phyloP scores from a whole-genome alignment of 73 alveolate species.

The Tetrahymena elliotti region DNA sequence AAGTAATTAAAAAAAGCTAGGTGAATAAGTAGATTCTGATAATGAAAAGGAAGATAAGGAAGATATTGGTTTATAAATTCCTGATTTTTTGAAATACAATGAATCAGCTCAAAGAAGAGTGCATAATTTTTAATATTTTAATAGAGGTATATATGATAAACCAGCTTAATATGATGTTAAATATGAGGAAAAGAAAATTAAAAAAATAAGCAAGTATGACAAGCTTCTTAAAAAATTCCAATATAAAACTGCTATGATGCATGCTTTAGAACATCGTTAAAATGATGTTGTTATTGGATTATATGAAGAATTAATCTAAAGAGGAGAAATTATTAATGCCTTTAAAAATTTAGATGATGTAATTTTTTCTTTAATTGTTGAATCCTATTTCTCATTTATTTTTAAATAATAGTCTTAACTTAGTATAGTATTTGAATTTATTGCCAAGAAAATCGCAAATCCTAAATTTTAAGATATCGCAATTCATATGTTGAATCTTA shows the following conservation, averaged over 20 bases:
- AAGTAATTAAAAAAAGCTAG: not conserved
- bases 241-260: conserved; percentile 2
- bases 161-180: conserved; percentile 4
- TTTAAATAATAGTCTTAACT: not conserved
- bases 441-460: not conserved
- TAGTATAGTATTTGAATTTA: not conserved
- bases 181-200: not conserved
- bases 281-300: conserved; percentile 2
- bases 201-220: conserved; percentile 15
- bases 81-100: not conserved
- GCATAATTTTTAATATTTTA: conserved; percentile 10
- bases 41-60: not conserved
- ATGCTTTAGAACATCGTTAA: conserved; percentile 11
- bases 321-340: conserved; percentile 10
- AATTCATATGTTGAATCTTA: not conserved
- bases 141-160: conserved; percentile 16
- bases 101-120: conserved; percentile 14
- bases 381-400: not conserved
- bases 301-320: conserved; percentile 7
- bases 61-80: not conserved
- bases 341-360: not conserved
- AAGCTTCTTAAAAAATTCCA: conserved; percentile 5
- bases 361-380: not conserved
- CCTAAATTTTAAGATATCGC: not conserved
- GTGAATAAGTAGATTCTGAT: not conserved